These are phyloP conservation scores for Lasiosphaeris hirsuta DNA, from an alignment of 495 filamentous ascomycete species.

Conservation along the genomic window DNA sequence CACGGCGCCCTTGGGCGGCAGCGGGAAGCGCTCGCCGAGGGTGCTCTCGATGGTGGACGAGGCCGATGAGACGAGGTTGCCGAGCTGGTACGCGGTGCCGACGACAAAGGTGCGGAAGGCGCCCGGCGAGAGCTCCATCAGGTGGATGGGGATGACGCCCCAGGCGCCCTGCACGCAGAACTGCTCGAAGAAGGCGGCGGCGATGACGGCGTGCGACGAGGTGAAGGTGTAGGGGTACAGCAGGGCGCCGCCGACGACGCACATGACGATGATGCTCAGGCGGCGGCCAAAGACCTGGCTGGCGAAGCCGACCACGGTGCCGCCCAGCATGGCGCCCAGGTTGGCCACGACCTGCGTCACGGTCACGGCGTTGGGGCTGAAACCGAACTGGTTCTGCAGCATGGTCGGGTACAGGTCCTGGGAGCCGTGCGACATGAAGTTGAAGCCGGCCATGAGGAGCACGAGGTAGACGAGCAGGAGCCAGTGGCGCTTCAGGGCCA, in stretches of 20 bases:
- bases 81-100: constrained; percentile 80
- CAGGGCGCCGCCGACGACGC: constrained; percentile 70
- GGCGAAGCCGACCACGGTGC: constrained; percentile 72
- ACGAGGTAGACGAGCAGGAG: constrained; percentile 75
- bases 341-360: constrained; percentile 85
- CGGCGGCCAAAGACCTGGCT: constrained; percentile 81
- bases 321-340: constrained; percentile 74
- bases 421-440: constrained; percentile 90
- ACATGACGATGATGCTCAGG: constrained; percentile 75
- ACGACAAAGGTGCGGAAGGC: constrained; percentile 81
- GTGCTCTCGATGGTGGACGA: constrained; percentile 81
- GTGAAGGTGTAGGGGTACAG: constrained; percentile 81
- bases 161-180: constrained; percentile 87
- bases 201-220: constrained; percentile 57
- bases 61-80: constrained; percentile 77
- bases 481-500: constrained; percentile 76
- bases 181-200: constrained; percentile 87
- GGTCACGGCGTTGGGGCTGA: constrained; percentile 67
- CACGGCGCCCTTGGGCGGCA: constrained; percentile 49
- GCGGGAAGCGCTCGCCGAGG: constrained; percentile 75
- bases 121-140: constrained; percentile 83
- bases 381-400: constrained; percentile 72
- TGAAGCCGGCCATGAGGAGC: constrained; percentile 85
- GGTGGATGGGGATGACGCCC: constrained; percentile 80
- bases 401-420: constrained; percentile 91